Percentiles rank a stretch among this genome's conserved stretches.
phyloP scores from a whole-genome alignment of 2,329 filamentous ascomycete species.

The Penicillium hordei region DNA sequence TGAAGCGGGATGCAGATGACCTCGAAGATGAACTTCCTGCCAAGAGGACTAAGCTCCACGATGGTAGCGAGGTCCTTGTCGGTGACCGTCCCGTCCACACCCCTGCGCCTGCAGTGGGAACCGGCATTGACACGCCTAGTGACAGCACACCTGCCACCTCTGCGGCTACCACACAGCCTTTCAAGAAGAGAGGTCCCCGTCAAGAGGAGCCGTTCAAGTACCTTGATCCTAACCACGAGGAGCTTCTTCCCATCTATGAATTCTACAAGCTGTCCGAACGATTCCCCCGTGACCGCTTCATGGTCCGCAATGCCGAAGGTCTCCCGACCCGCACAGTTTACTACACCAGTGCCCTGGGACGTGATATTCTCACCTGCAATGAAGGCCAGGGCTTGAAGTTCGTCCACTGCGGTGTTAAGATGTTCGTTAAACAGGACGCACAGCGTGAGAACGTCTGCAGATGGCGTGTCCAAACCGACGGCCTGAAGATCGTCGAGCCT shows the following conservation, averaged over 20 bases:
- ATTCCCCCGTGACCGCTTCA: conserved; percentile 88
- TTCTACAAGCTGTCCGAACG: conserved; percentile 83
- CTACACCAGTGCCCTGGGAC: conserved; percentile 82
- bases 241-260: conserved; percentile 71
- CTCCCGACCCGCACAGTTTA: conserved; percentile 93
- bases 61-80: conserved; percentile 39
- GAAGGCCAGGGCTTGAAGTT: conserved; percentile 92
- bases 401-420: conserved; percentile 94
- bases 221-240: conserved; percentile 69
- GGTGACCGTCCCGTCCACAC: conserved; percentile 40
- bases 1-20: conserved; percentile 38
- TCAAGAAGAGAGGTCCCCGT: conserved; percentile 40
- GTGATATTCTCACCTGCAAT: conserved; percentile 82
- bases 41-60: conserved; percentile 48
- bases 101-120: conserved; percentile 29
- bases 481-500: conserved; percentile 83
- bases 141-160: conserved; percentile 24
- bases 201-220: conserved; percentile 94
- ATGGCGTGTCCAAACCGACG: conserved; percentile 95
- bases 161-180: conserved; percentile 16
- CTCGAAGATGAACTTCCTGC: conserved; percentile 39
- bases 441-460: conserved; percentile 82
- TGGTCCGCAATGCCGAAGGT: conserved; percentile 90
- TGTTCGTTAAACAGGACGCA: conserved; percentile 97
- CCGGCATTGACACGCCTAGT: conserved; percentile 27